phyloP scores from a whole-genome alignment of 1,284 basidiomycete species.

The Puccinia brachypodii region DNA sequence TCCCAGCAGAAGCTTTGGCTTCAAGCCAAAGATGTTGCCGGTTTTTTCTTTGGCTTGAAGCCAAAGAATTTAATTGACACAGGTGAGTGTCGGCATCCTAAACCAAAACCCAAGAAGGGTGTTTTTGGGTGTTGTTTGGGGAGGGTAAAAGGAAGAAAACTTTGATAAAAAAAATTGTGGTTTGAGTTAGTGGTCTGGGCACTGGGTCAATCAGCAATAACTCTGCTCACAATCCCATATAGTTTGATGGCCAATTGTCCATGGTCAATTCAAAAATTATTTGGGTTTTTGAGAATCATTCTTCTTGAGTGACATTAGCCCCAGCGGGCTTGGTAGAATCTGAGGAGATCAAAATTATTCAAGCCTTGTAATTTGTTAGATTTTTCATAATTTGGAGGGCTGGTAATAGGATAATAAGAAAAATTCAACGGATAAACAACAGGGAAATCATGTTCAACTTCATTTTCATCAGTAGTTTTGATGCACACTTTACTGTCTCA shows the following conservation, averaged over 20 bases:
- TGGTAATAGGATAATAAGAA: background rate
- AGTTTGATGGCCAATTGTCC: conserved; percentile 77
- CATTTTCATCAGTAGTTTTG: conserved; percentile 21
- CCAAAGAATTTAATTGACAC: too few species aligned
- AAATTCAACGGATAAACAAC: conserved; percentile 12
- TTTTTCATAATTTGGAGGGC: background rate
- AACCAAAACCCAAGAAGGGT: too few species aligned
- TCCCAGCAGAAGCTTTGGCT: too few species aligned
- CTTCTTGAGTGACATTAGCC: conserved; percentile 40
- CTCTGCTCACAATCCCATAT: conserved; percentile 68
- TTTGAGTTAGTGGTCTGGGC: background rate
- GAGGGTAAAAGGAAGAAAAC: background rate
- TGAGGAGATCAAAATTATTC: conserved; percentile 55
- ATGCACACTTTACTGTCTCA: conserved; percentile 71
- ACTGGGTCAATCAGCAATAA: conserved; percentile 58
- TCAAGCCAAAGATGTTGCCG: too few species aligned
- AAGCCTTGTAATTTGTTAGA: background rate
- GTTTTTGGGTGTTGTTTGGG: background rate
- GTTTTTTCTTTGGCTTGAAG: too few species aligned
- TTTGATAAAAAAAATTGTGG: background rate
- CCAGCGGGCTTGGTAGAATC: conserved; percentile 22
- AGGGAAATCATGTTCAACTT: conserved; percentile 20
- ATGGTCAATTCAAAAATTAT: conserved; percentile 83
- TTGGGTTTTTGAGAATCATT: conserved; percentile 67
- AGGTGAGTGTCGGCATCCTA: too few species aligned